Evolutionary conservation across 164 flowering plant genomes (phyloP), one percentile per base, ranked within the genome.

Genomic region (Chimonanthus salicifolius): DNA sequence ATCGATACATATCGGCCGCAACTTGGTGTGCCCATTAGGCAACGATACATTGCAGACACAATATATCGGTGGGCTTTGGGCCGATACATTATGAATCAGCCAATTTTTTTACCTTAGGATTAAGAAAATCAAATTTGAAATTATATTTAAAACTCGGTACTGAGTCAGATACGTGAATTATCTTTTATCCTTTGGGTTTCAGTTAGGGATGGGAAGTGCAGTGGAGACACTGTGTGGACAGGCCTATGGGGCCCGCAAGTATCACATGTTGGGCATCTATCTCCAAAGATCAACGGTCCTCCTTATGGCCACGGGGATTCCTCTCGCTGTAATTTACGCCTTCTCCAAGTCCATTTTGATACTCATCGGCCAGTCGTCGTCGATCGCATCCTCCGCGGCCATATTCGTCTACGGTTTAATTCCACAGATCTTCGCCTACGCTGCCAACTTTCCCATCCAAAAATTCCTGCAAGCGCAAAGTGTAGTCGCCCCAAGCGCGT

Each of bases 171-270:
- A 33, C 1, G 33, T 33, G 33, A 33, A 33, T 33, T 33, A 1
- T 33, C 33, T 33, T 33, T 33, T 33, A 33, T 1, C 1, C 33
- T 33, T 33, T 33, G 33, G 33, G 33, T 33, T 33, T 33, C 85
- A 89, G 88, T 58, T 89, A 72, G 94, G 94, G 13, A 89, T 89
- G 90, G 82, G 89, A 0, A 87, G 89, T 71, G 94, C 89, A 67
- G 62, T 86, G 65, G 91, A 87, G 74, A 89, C 94, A 1, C 74
- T 89, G 5, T 88, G 94, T 72, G 94, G 94, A 45, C 94, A 89
- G 76, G 86, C 90, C 4, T 89, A 71, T 67, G 91, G 93, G 0
- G 91, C 90, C 58, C 81, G 77, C 50, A 84, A 84, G 68, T 80
- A 86, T 62, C 74, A 80, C 78, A 89, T 89, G 90, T 74, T 88